These are phyloP conservation scores for Poa pratensis DNA, from an alignment of 176 grass and related monocot species.

Conservation along the genomic window DNA sequence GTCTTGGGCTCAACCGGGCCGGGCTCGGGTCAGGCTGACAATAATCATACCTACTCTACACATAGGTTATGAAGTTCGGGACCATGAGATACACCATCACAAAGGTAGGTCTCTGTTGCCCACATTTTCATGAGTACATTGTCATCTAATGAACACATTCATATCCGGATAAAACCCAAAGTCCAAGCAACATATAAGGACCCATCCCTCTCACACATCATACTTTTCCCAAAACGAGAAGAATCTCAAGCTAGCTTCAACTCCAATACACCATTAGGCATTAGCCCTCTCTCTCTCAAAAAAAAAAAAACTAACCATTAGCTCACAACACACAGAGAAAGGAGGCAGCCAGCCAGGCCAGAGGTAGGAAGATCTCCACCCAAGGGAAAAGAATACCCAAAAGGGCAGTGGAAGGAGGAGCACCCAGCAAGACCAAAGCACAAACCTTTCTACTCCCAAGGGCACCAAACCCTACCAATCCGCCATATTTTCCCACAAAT, in stretches of 20 bases:
- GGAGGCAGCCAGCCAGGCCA: background rate
- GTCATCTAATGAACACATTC: background rate
- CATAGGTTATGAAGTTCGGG: background rate
- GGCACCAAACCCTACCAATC: constrained; percentile 54
- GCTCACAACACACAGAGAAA: background rate
- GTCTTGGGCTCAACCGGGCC: background rate
- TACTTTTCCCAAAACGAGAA: background rate
- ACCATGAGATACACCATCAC: background rate
- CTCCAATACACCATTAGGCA: background rate
- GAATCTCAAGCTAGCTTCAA: constrained; percentile 26
- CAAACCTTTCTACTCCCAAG: constrained; percentile 24
- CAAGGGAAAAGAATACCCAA: constrained; percentile 35
- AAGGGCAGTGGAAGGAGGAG: constrained; percentile 15
- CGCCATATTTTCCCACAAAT: background rate
- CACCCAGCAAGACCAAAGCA: constrained; percentile 24
- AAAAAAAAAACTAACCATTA: background rate
- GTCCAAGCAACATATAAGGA: constrained; percentile 4
- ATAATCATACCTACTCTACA: background rate
- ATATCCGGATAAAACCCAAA: background rate
- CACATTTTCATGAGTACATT: constrained; percentile 3
- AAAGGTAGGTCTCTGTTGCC: background rate
- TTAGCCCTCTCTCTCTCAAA: background rate
- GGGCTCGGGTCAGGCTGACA: background rate
- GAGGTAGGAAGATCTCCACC: background rate
- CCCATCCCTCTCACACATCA: constrained; percentile 6